A percentile compares a stretch with the other conserved stretches of the same genome.
Conservation (phyloP, 1,284 basidiomycete species). For the Inonotus hispidus region DNA sequence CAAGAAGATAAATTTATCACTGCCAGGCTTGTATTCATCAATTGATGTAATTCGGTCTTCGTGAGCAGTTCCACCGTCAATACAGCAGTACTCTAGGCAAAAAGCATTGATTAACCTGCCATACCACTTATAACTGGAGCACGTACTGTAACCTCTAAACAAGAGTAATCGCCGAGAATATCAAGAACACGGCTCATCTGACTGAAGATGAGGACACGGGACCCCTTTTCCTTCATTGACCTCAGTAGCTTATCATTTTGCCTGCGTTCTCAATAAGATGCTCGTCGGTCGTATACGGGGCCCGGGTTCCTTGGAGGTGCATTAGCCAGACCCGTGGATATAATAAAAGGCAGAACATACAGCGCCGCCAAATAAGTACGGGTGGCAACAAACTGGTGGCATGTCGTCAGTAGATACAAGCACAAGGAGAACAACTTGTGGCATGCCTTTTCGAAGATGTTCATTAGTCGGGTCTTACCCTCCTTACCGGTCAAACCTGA, state of each 20-base stretch:
- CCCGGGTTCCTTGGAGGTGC: slow-evolving; percentile 74
- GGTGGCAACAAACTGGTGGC: slow-evolving; percentile 64
- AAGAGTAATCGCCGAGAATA: slow-evolving; percentile 96
- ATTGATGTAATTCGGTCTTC: slow-evolving; percentile 95
- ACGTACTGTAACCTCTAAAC: slow-evolving; percentile 84
- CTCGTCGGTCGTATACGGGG: slow-evolving; percentile 99
- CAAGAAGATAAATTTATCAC: slow-evolving; percentile 96
- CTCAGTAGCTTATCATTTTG: slow-evolving; percentile 96
- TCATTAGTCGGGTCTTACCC: slow-evolving; percentile 95
- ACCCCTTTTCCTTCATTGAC: slow-evolving; percentile 89
- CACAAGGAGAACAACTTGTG: not conserved
- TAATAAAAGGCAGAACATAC: slow-evolving; percentile 33
- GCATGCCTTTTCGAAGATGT: slow-evolving; percentile 73
- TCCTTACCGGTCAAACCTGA: slow-evolving; percentile 89
- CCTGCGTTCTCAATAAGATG: slow-evolving; percentile 93
- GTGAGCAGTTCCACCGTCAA: slow-evolving; percentile 93
- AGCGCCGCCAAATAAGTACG: slow-evolving; percentile 84
- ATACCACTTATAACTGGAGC: not conserved
- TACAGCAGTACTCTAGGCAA: slow-evolving; percentile 90
- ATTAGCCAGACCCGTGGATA: not conserved
- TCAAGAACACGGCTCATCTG: slow-evolving; percentile 96
- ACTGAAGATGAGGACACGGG: slow-evolving; percentile 94
- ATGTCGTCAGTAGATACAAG: not conserved
- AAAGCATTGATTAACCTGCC: not conserved
- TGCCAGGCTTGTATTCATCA: slow-evolving; percentile 93